Conservation (phyloP, 2,329 filamentous ascomycete species). For the Neobulgaria alba region DNA sequence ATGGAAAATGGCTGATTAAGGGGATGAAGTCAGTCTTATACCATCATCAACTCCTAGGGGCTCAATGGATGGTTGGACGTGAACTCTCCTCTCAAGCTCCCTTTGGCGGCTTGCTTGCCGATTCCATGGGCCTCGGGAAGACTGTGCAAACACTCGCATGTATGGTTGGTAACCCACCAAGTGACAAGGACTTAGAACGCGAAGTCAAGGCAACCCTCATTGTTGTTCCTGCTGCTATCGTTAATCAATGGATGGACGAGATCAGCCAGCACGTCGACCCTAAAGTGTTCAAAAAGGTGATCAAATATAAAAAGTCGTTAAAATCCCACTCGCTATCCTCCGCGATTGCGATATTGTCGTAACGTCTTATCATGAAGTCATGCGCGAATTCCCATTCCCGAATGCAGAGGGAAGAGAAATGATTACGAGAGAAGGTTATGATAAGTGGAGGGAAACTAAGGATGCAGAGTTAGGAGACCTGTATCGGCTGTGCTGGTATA, state of each 20-base stretch:
- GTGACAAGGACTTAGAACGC: constrained; percentile 29
- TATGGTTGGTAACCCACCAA: constrained; percentile 32
- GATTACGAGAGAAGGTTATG: constrained; percentile 42
- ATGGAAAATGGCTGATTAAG: constrained; percentile 35
- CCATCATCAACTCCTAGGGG: constrained; percentile 42
- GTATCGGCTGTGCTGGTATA: constrained; percentile 33
- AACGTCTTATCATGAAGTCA: constrained; percentile 23
- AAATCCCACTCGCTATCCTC: constrained; percentile 8
- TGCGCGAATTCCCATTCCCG: constrained; percentile 74
- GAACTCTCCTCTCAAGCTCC: constrained; percentile 35
- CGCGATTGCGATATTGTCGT: constrained; percentile 23
- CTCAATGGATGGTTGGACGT: constrained; percentile 44
- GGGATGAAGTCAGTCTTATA: constrained; percentile 40
- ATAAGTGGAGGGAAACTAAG: constrained; percentile 30
- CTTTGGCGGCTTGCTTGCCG: constrained; percentile 48
- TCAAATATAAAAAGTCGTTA: constrained; percentile 16
- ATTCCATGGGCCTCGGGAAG: constrained; percentile 59
- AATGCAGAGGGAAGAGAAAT: constrained; percentile 83
- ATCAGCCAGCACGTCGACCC: constrained; percentile 17
- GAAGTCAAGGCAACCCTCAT: constrained; percentile 23
- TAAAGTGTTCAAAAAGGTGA: constrained; percentile 15
- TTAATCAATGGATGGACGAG: constrained; percentile 26
- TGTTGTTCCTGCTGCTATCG: constrained; percentile 22
- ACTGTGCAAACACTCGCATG: constrained; percentile 41
- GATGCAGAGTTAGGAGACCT: constrained; percentile 29